Evolutionary conservation across 2,329 filamentous ascomycete genomes (phyloP), one percentile per base, ranked within the genome.

Genomic region (Talaromyces islandicus): DNA sequence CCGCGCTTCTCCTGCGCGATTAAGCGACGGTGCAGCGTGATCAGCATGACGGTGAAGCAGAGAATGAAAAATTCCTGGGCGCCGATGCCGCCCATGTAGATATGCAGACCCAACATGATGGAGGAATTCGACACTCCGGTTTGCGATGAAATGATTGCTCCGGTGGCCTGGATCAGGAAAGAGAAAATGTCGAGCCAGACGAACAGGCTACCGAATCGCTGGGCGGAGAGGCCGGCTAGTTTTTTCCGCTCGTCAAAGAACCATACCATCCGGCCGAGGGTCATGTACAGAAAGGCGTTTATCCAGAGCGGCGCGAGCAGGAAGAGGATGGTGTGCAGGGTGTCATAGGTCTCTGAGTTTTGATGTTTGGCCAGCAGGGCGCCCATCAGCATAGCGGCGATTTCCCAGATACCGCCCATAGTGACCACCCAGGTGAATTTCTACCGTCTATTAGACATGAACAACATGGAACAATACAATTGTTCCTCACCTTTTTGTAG

Each of bases 11-110:
- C 66, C 10, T 64, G 27, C 10, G 59, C 46, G 1, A 66, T 29
- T 63, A 76, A 68, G 6, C 69, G 66, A 2, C 67, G 62, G 29
- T 77, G 73, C 50, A 81, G 77, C 19, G 70, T 68, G 32, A 77
- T 69, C 0, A 74, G 70, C 1, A 83, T 69, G 0, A 62, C 67
- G 1, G 75, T 65, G 61, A 84, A 82, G 19, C 78, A 56, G 2
- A 82, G 59, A 57, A 83, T 80, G 60, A 81, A 81, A 35, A 78
- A 66, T 63, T 83, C 71, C 61, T 84, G 81, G 0, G 83, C 66
- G 0, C 77, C 80, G 17, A 84, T 80, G 0, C 81, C 81, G 10
- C 76, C 80, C 78, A 82, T 83, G 68, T 83, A 84, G 61, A 81
- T 78, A 64, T 82, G 74, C 19, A 81, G 64, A 1, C 79, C 79